phyloP scores from a whole-genome alignment of 2,329 filamentous ascomycete genomes.

The Plectosphaerella plurivora region DNA sequence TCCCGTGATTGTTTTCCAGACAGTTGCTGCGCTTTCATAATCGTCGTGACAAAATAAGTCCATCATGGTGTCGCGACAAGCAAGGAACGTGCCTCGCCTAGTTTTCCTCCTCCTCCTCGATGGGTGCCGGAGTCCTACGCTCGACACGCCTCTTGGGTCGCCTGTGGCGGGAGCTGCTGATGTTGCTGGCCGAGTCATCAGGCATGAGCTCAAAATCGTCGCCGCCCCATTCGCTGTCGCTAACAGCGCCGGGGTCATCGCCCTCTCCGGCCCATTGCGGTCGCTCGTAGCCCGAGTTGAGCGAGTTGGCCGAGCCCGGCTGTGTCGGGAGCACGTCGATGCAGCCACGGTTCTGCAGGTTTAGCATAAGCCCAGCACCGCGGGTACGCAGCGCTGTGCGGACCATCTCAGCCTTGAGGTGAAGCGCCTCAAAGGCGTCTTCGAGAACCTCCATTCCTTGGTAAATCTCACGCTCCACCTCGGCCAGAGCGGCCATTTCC shows the following conservation, averaged over 20 bases:
- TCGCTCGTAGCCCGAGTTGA: slow-evolving; percentile 38
- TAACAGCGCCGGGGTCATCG: slow-evolving; percentile 39
- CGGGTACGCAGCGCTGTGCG: slow-evolving; percentile 76
- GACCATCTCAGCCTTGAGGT: slow-evolving; percentile 77
- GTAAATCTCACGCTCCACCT: slow-evolving; percentile 91
- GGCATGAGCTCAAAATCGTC: slow-evolving; percentile 63
- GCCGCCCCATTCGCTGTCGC: slow-evolving; percentile 54
- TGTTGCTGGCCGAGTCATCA: slow-evolving; percentile 78
- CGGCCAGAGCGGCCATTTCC: slow-evolving; percentile 83
- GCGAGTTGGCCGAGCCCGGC: slow-evolving; percentile 41
- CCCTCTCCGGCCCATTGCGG: slow-evolving; percentile 40
- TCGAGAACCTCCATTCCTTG: slow-evolving; percentile 91
- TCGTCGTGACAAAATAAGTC: too few relatives aligned
- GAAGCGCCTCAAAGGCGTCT: slow-evolving; percentile 89
- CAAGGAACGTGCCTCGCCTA: neutral
- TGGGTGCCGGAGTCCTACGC: slow-evolving; percentile 66
- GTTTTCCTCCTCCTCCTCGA: slow-evolving; percentile 71
- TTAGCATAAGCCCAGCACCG: slow-evolving; percentile 68
- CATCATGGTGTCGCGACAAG: too few relatives aligned
- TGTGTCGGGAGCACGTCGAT: slow-evolving; percentile 49
- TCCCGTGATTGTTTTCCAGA: too few relatives aligned
- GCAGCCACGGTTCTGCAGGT: slow-evolving; percentile 53
- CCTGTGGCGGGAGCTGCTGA: slow-evolving; percentile 65
- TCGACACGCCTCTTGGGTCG: slow-evolving; percentile 65
- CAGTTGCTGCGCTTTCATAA: too few relatives aligned